A percentile compares a stretch with the other conserved stretches of the same genome.
phyloP scores from a whole-genome alignment of 2,329 filamentous ascomycete genomes.

The Nothopassalora personata region DNA sequence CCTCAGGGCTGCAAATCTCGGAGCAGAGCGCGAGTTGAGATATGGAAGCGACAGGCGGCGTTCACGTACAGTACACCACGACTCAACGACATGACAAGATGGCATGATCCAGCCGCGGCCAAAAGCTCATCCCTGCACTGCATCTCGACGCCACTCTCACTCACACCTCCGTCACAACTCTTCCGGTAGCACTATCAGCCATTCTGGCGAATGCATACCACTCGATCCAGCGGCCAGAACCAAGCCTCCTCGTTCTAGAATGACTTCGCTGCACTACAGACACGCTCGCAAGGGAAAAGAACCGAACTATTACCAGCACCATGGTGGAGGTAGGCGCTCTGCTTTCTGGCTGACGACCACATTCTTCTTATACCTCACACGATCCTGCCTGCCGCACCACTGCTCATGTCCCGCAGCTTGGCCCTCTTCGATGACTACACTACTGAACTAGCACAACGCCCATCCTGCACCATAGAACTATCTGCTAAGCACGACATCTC shows the following conservation, averaged over 20 bases:
- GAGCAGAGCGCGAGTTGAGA: background rate
- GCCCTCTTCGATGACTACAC: background rate
- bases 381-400: background rate
- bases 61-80: background rate
- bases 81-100: background rate
- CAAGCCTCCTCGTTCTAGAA: background rate
- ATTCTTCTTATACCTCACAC: background rate
- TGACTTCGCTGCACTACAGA: background rate
- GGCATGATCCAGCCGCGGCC: background rate
- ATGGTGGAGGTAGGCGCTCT: background rate
- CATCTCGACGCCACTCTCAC: background rate
- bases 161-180: background rate
- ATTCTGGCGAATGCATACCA: background rate
- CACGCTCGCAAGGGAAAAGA: background rate
- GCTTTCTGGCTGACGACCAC: background rate
- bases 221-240: background rate
- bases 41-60: background rate
- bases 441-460: background rate
- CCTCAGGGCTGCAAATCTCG: background rate
- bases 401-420: background rate
- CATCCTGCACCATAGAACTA: background rate
- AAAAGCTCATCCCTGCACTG: background rate
- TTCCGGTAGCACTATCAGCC: background rate
- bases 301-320: background rate
- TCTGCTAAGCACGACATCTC: background rate